phyloP scores from a whole-genome alignment of 1,284 basidiomycete genomes.

The Crepidotus sp. region DNA sequence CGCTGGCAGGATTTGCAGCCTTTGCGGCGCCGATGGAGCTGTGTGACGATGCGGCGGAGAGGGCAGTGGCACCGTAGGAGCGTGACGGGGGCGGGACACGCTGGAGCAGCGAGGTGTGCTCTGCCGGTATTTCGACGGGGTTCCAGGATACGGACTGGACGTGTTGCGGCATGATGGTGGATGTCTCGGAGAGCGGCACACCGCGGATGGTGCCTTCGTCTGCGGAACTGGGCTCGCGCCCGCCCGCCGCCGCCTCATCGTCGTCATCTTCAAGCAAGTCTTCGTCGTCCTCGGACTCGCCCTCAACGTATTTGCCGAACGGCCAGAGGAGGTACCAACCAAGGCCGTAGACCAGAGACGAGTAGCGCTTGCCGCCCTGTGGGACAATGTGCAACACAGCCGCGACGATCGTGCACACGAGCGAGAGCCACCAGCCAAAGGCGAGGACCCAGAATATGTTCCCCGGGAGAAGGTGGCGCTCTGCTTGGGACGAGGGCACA shows the following conservation, averaged over 20 bases:
- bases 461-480: slow-evolving; percentile 83
- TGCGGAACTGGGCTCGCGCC: slow-evolving; percentile 2
- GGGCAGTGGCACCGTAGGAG: slow-evolving; percentile 52
- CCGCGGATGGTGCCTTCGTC: slow-evolving; percentile 22
- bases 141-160: slow-evolving; percentile 26
- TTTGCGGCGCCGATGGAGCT: slow-evolving; percentile 29
- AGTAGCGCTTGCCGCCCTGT: slow-evolving; percentile 76
- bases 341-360: slow-evolving; percentile 82
- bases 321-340: slow-evolving; percentile 98
- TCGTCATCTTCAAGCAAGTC: slow-evolving; percentile 35
- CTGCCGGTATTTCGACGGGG: slow-evolving; percentile 16
- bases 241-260: slow-evolving; percentile 21
- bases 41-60: slow-evolving; percentile 29
- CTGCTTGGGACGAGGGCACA: slow-evolving; percentile 85
- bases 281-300: slow-evolving; percentile 48
- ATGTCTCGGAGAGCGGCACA: slow-evolving; percentile 25
- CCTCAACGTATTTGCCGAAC: slow-evolving; percentile 98
- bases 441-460: slow-evolving; percentile 86
- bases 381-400: slow-evolving; percentile 69
- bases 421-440: slow-evolving; percentile 89
- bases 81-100: slow-evolving; percentile 38
- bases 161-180: slow-evolving; percentile 30
- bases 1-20: slow-evolving; percentile 29
- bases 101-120: slow-evolving; percentile 33
- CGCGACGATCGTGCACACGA: slow-evolving; percentile 63